Percentiles rank a stretch among this genome's conserved stretches.
Evolutionary conservation across 352 stramenopile species (phyloP).

Genomic region (Plasmopara halstedii): DNA sequence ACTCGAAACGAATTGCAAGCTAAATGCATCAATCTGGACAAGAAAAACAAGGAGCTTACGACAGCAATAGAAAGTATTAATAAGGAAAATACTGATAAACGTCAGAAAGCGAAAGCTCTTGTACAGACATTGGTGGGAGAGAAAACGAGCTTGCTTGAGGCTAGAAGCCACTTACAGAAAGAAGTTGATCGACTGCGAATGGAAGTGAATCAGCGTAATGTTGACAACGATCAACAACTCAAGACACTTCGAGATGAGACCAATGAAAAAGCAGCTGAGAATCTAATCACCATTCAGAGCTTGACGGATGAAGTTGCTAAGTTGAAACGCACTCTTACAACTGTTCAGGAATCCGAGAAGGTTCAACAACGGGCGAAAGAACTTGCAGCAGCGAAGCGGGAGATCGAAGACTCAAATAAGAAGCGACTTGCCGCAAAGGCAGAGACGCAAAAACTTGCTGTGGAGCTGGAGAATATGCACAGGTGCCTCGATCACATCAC

Average conservation of each 20-base stretch:
- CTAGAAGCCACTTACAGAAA: slow-evolving; percentile 41
- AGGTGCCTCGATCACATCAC: slow-evolving; percentile 48
- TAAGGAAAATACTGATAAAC: slow-evolving; percentile 57
- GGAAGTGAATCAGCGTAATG: slow-evolving; percentile 70
- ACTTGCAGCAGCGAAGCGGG: slow-evolving; percentile 49
- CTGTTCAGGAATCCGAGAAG: slow-evolving; percentile 62
- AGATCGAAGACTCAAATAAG: slow-evolving; percentile 78
- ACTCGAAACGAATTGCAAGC: slow-evolving; percentile 25
- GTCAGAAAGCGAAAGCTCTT: slow-evolving; percentile 61
- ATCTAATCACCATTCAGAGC: slow-evolving; percentile 32
- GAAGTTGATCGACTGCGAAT: slow-evolving; percentile 67
- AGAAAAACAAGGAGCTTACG: slow-evolving; percentile 46
- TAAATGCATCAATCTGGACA: slow-evolving; percentile 37
- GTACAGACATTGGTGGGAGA: slow-evolving; percentile 59
- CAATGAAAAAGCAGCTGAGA: slow-evolving; percentile 40
- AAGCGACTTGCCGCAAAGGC: slow-evolving; percentile 74
- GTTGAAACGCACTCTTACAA: slow-evolving; percentile 46
- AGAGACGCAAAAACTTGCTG: slow-evolving; percentile 69
- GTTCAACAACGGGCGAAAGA: slow-evolving; percentile 64
- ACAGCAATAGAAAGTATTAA: slow-evolving; percentile 33
- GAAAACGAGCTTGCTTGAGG: slow-evolving; percentile 45
- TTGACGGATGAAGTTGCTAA: slow-evolving; percentile 53
- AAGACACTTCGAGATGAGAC: slow-evolving; percentile 57
- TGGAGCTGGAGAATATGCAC: slow-evolving; percentile 65
- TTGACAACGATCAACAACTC: slow-evolving; percentile 55